Evolutionary conservation across 805 yeast genomes (phyloP).

Genomic region (Wickerhamiella bombiphila): DNA sequence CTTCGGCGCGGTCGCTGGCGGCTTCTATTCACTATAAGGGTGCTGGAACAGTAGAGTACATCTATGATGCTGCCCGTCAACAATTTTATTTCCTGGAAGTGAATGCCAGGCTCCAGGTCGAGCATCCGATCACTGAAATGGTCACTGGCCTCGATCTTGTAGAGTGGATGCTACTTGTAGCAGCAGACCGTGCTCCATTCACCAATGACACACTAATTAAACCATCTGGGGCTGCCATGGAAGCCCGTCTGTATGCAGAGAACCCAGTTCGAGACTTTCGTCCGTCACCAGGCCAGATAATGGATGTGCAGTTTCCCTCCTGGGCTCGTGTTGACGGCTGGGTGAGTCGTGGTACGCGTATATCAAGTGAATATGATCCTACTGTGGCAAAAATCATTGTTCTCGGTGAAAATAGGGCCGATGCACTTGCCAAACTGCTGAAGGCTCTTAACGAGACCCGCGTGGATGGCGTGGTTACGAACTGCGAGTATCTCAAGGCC

Average conservation of each 20-base stretch:
- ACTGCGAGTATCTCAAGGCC: constrained; percentile 75
- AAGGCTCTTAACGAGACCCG: constrained; percentile 75
- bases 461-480: constrained; percentile 77
- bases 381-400: constrained; percentile 93
- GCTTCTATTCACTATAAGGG: constrained; percentile 77
- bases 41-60: constrained; percentile 96
- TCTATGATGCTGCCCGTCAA: constrained; percentile 73
- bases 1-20: constrained; percentile 74
- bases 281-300: constrained; percentile 92
- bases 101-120: constrained; percentile 92
- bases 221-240: constrained; percentile 82
- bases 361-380: constrained; percentile 92
- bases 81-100: constrained; percentile 92
- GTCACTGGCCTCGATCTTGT: constrained; percentile 91
- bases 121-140: constrained; percentile 92
- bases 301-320: constrained; percentile 69
- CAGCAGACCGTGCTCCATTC: constrained; percentile 79
- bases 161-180: constrained; percentile 90
- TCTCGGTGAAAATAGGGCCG: constrained; percentile 77
- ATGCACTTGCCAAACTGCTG: constrained; percentile 63
- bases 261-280: constrained; percentile 88
- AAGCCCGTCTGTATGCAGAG: constrained; percentile 92
- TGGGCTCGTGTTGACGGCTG: constrained; percentile 94
- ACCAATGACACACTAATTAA: constrained; percentile 38
- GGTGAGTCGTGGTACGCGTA: constrained; percentile 75